Evolutionary conservation across 805 yeast genomes (phyloP), one percentile per base, ranked within the genome.

Genomic region (Barnettozyma salicaria): DNA sequence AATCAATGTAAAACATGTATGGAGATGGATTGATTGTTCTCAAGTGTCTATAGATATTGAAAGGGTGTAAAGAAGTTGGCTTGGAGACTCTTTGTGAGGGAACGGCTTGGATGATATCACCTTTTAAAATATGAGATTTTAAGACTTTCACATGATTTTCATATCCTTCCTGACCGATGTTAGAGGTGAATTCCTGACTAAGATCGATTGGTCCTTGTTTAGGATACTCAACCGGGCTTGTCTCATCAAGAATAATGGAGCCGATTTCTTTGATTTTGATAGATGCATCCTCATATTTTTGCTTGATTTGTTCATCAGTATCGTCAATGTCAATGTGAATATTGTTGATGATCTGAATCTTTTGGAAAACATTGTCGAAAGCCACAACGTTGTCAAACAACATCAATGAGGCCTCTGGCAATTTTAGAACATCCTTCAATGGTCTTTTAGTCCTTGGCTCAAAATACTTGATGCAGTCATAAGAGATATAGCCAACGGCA

Each of bases 1-100:
- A 82, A 58, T 92, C 97, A 47, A 92, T 79, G 62, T 88, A 92
- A 59, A 92, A 92, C 70, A 92, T 72, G 60, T 92, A 92, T 19
- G 99, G 99, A 2, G 97, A 87, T 9, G 99, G 98, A 62, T 92
- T 92, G 32, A 92, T 97, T 0, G 96, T 83, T 57, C 98, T 75
- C 52, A 92, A 70, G 56, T 90, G 97, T 49, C 95, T 80, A 64
- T 90, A 92, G 32, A 92, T 83, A 63, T 92, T 92, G 72, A 92
- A 92, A 2, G 99, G 97, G 59, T 92, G 97, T 50, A 92, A 67
- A 4, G 88, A 78, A 0, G 99, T 92, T 25, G 96, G 96, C 61
- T 97, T 79, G 5, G 95, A 86, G 19, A 92, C 88, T 56, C 99
- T 74, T 67, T 92, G 98, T 1, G 97, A 89, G 6, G 99, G 99